Conservation (phyloP, 2,329 filamentous ascomycete species). For the Microascus cirrosus region DNA sequence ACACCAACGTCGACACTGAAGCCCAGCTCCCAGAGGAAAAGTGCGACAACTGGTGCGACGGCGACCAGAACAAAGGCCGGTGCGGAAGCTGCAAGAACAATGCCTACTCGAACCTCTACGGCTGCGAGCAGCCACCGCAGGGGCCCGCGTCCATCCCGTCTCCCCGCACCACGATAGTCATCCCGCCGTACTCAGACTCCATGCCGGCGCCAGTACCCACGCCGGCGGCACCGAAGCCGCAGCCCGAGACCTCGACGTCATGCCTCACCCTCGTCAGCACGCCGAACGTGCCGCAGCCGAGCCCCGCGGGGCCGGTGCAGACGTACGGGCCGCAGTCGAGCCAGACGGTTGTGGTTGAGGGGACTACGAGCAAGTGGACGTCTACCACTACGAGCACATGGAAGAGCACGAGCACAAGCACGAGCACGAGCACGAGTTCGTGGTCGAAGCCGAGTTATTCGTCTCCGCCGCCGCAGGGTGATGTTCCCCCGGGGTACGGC, state of each 20-base stretch:
- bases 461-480: neutral
- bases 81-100: neutral
- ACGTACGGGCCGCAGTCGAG: neutral
- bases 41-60: neutral
- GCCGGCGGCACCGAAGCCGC: neutral
- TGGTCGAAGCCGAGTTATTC: neutral
- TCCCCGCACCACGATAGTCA: neutral
- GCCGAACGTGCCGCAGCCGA: neutral
- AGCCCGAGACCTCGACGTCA: neutral
- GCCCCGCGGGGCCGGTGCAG: neutral
- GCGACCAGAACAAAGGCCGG: neutral
- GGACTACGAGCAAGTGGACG: neutral
- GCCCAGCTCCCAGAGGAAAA: neutral
- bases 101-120: neutral
- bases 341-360: neutral
- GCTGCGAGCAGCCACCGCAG: neutral
- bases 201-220: neutral
- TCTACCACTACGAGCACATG: neutral
- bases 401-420: neutral
- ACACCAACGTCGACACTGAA: neutral
- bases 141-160: neutral
- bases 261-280: neutral
- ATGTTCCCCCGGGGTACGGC: neutral
- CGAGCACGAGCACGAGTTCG: neutral
- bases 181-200: neutral